Percentiles rank a stretch among this genome's conserved stretches.
phyloP scores from a whole-genome alignment of 1,139 yeast species.

The Entelexis sorbosivorans region DNA sequence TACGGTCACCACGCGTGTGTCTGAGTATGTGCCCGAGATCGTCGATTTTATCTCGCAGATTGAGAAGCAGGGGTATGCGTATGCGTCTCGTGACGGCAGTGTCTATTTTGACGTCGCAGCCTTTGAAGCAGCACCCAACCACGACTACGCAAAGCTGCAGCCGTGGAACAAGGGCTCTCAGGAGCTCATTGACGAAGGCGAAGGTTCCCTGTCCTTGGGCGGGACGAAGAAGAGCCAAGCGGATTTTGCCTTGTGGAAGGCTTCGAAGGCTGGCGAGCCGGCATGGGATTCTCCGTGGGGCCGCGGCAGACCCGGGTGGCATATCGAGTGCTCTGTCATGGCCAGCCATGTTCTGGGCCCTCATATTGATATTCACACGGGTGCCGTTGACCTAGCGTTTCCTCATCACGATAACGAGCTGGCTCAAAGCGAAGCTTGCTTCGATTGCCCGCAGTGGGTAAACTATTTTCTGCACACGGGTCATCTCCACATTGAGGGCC shows the following conservation, averaged over 20 bases:
- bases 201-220: slow-evolving; percentile 64
- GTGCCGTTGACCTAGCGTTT: slow-evolving; percentile 94
- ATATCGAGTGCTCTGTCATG: slow-evolving; percentile 98
- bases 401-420: slow-evolving; percentile 99
- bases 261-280: slow-evolving; percentile 96
- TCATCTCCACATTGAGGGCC: slow-evolving; percentile 95
- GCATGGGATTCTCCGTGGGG: slow-evolving; percentile 96
- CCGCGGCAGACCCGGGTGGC: slow-evolving; percentile 97
- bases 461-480: slow-evolving; percentile 95
- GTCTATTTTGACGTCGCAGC: slow-evolving; percentile 87
- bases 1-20: slow-evolving; percentile 82
- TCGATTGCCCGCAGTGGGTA: slow-evolving; percentile 85
- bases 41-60: slow-evolving; percentile 65
- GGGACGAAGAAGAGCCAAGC: slow-evolving; percentile 49
- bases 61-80: slow-evolving; percentile 71
- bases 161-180: slow-evolving; percentile 95
- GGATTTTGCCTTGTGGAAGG: slow-evolving; percentile 95
- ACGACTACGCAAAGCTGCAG: slow-evolving; percentile 82
- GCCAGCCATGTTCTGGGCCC: slow-evolving; percentile 81
- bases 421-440: slow-evolving; percentile 94
- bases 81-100: slow-evolving; percentile 71
- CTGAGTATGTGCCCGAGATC: slow-evolving; percentile 91
- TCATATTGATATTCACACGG: slow-evolving; percentile 87
- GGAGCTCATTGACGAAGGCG: slow-evolving; percentile 86
- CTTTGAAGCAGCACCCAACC: slow-evolving; percentile 61